Evolutionary conservation across 2,329 filamentous ascomycete species (phyloP).

Genomic region (Thelonectria blattea): DNA sequence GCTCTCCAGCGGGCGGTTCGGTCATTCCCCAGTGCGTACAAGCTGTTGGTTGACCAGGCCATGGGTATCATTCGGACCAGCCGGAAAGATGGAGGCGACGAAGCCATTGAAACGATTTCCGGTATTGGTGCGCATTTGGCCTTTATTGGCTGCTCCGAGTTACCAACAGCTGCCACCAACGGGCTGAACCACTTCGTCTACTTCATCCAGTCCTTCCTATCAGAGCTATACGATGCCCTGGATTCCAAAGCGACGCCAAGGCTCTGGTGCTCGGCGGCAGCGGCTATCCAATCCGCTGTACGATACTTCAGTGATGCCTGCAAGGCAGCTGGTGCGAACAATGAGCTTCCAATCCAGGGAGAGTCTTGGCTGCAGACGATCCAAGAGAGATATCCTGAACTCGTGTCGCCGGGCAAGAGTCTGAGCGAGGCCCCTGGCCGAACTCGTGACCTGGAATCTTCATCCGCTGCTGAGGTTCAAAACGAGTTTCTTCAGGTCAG

Average conservation of each 20-base stretch:
- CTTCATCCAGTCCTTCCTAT: constrained; percentile 44
- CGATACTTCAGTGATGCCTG: constrained; percentile 52
- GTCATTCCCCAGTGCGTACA: constrained; percentile 45
- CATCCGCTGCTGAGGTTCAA: constrained; percentile 38
- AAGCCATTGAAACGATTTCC: constrained; percentile 40
- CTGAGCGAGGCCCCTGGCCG: background rate
- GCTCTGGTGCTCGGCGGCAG: constrained; percentile 48
- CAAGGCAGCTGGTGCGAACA: constrained; percentile 31
- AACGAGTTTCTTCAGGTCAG: constrained; percentile 49
- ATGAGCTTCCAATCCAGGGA: constrained; percentile 25
- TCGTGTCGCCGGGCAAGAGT: constrained; percentile 32
- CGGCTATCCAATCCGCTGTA: constrained; percentile 44
- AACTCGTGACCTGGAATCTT: constrained; percentile 5
- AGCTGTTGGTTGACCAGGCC: constrained; percentile 40
- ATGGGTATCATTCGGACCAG: constrained; percentile 36
- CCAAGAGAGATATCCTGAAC: constrained; percentile 37
- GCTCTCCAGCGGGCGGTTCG: constrained; percentile 49
- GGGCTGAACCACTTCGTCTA: constrained; percentile 50
- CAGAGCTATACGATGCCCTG: constrained; percentile 46
- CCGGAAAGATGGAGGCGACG: constrained; percentile 27
- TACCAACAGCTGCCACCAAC: constrained; percentile 36
- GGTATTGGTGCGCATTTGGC: constrained; percentile 52
- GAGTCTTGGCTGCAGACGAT: constrained; percentile 38
- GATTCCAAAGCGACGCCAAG: constrained; percentile 39
- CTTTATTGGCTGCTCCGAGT: constrained; percentile 56